Conservation (phyloP, 495 filamentous ascomycete genomes). For the Cladorrhinum samala region DNA sequence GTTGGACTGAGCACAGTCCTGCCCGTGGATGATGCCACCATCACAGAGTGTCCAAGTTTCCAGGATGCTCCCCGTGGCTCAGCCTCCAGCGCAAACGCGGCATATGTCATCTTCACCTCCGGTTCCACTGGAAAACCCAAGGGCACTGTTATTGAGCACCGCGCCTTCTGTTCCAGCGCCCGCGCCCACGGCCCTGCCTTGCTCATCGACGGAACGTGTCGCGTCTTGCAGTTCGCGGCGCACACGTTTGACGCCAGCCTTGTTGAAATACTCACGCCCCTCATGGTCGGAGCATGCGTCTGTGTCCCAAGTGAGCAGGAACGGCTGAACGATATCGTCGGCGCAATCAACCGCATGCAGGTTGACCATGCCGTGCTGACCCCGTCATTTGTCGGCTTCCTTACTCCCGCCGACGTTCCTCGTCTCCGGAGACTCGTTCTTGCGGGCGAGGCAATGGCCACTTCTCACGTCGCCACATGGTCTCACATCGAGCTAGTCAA, state of each 20-base stretch:
- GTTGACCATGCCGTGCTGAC: conserved; percentile 51
- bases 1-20: conserved; percentile 7
- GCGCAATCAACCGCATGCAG: conserved; percentile 33
- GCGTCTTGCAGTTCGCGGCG: conserved; percentile 53
- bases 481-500: conserved; percentile 28
- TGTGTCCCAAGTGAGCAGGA: conserved; percentile 31
- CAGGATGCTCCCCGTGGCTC: neutral
- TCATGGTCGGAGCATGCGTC: conserved; percentile 37
- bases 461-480: conserved; percentile 13
- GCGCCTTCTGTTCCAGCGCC: conserved; percentile 31
- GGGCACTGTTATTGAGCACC: conserved; percentile 38
- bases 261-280: conserved; percentile 48
- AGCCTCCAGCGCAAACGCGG: conserved; percentile 8
- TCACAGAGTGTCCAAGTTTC: neutral
- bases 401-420: conserved; percentile 38
- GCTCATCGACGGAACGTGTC: conserved; percentile 29
- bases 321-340: conserved; percentile 20
- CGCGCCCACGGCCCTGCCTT: conserved; percentile 32
- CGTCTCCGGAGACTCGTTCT: conserved; percentile 35
- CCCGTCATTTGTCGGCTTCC: conserved; percentile 32
- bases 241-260: conserved; percentile 56
- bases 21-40: conserved; percentile 11
- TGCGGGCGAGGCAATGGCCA: conserved; percentile 32
- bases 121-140: conserved; percentile 55
- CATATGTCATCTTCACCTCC: conserved; percentile 55